Conservation (phyloP, 177 flowering plant species). For the Telopea speciosissima region DNA sequence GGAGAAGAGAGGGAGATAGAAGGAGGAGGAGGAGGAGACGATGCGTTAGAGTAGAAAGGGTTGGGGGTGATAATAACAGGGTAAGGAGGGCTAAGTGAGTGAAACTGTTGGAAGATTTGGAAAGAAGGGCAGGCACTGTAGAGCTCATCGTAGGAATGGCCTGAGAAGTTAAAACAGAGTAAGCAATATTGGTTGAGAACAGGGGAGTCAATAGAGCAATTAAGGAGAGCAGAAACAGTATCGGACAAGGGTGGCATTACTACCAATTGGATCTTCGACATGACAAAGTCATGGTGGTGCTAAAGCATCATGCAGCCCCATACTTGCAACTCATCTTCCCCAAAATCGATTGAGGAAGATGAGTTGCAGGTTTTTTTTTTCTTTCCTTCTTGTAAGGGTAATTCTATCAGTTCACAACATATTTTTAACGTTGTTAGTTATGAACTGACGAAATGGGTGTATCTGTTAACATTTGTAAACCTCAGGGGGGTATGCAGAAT, state of each 20-base stretch:
- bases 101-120: constrained; percentile 32
- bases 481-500: no score
- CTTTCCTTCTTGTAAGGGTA: no score
- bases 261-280: constrained; percentile 60
- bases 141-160: constrained; percentile 82
- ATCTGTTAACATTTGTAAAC: no score
- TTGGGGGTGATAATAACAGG: constrained; percentile 20
- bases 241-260: constrained; percentile 69
- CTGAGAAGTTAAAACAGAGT: constrained; percentile 76
- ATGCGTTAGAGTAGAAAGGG: no score
- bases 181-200: constrained; percentile 66
- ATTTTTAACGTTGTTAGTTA: no score
- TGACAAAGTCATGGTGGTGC: constrained; percentile 65
- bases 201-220: constrained; percentile 91
- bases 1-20: constrained; percentile 22
- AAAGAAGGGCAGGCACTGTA: constrained; percentile 58
- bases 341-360: no score
- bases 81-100: constrained; percentile 21
- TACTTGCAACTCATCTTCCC: no score
- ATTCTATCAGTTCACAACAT: no score
- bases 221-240: constrained; percentile 66
- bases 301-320: no score
- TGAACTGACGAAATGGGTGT: no score
- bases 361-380: no score
- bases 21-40: constrained; percentile 3